Evolutionary conservation across 257 asterid species (phyloP), one percentile per base, ranked within the genome.

Genomic region (Parsonsia alboflavescens): DNA sequence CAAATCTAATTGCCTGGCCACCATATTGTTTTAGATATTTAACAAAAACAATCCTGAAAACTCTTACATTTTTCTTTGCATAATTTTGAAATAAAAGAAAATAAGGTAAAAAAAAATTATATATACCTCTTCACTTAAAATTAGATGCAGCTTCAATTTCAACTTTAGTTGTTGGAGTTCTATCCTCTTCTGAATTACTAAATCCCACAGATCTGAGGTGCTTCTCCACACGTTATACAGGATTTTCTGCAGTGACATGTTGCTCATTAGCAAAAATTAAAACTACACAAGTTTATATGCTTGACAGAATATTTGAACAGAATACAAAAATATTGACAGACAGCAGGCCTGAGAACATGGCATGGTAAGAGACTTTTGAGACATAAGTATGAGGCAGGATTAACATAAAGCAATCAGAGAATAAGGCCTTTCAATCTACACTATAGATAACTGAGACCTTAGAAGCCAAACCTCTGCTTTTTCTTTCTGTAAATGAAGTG

Each of bases 91-190:
- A 28, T 11, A 39, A 50, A 45, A 74, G 21, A 52, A n/a, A 33
- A 61, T 19, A 28, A 7, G 50, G 44, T n/a, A 7, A 17, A 30
- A 16, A 26, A 28, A 15, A 21, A 19, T 11, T 58, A 76, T 81
- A 90, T 59, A 76, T 86, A 92, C 98, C 89, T 94, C 95, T 71
- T 85, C 84, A 71, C 86, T 83, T 83, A 94, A 74, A 85, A 92
- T 82, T 41, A 91, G 75, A 76, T 73, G 81, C 68, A 94, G 88
- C 80, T 83, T 90, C 85, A 83, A 72, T 81, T 84, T 88, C 86
- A 90, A 82, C 82, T 80, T 85, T 79, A 89, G 75, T 82, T 84
- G 91, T 84, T 85, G 92, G 79, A 94, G 89, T 49, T 79, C 84
- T 76, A 76, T 84, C 83, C 92, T 85, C 80, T 85, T 90, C 84